Percentiles rank a stretch among this genome's conserved stretches.
Evolutionary conservation across 148 eudicot genomes (phyloP).

Genomic region (Fagopyrum esculentum): DNA sequence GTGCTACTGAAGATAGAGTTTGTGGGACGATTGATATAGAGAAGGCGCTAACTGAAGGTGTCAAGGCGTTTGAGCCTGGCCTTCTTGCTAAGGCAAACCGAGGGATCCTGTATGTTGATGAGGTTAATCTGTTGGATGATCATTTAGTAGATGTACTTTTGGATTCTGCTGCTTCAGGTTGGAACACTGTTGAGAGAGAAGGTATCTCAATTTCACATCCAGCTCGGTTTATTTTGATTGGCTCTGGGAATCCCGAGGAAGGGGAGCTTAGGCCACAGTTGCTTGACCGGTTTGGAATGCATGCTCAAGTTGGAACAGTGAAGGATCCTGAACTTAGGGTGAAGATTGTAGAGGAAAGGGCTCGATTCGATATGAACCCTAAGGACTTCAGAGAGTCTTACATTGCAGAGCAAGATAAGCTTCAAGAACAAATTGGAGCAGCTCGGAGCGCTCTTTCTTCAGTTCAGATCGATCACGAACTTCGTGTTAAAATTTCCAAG

Average conservation of each 20-base stretch:
- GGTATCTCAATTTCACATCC: slow-evolving; percentile 97
- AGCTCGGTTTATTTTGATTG: slow-evolving; percentile 79
- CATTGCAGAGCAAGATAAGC: slow-evolving; percentile 66
- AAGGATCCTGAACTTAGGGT: slow-evolving; percentile 91
- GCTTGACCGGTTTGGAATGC: slow-evolving; percentile 94
- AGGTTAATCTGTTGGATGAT: slow-evolving; percentile 82
- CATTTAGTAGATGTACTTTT: slow-evolving; percentile 86
- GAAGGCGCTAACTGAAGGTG: slow-evolving; percentile 87
- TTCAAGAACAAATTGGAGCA: slow-evolving; percentile 51
- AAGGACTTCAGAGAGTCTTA: slow-evolving; percentile 70
- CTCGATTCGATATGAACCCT: slow-evolving; percentile 71
- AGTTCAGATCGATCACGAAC: slow-evolving; percentile 74
- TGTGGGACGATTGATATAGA: slow-evolving; percentile 96
- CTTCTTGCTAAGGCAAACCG: slow-evolving; percentile 95
- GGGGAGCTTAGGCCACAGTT: slow-evolving; percentile 89
- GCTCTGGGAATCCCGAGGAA: slow-evolving; percentile 90
- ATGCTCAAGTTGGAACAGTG: slow-evolving; percentile 93
- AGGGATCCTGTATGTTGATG: slow-evolving; percentile 85
- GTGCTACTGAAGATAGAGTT: slow-evolving; percentile 95
- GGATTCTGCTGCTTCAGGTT: slow-evolving; percentile 96
- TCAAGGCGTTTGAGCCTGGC: slow-evolving; percentile 97
- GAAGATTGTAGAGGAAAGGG: slow-evolving; percentile 90
- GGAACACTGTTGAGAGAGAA: slow-evolving; percentile 95
- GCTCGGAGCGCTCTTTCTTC: slow-evolving; percentile 59
- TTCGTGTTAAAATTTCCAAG: slow-evolving; percentile 79